Evolutionary conservation across 768 basidiomycete genomes (phyloP).

Genomic region (Artomyces pyxidatus): DNA sequence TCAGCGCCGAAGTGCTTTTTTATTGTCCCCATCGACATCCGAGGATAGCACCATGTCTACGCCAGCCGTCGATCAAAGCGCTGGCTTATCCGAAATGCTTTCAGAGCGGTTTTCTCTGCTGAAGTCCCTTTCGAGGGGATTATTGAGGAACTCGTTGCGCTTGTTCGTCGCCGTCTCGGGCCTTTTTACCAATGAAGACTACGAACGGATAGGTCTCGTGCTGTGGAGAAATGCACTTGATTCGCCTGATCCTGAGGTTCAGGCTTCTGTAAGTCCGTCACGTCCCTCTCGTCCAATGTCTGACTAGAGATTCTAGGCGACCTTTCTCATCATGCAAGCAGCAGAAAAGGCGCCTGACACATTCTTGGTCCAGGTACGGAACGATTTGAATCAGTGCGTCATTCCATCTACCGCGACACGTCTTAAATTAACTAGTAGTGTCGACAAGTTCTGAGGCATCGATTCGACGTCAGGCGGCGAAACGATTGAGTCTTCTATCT

Average conservation of each 20-base stretch:
- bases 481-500: constrained; percentile 45
- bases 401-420: neutral
- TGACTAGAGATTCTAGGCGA: neutral
- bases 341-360: constrained; percentile 3
- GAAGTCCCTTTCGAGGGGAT: constrained; percentile 10
- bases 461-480: constrained; percentile 44
- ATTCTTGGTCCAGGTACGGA: neutral
- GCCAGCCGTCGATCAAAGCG: constrained; percentile 11
- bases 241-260: constrained; percentile 27
- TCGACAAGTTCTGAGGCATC: constrained; percentile 36
- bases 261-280: constrained; percentile 41
- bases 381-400: constrained; percentile 11
- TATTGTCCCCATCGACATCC: neutral
- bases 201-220: constrained; percentile 40
- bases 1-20: constrained; percentile 5
- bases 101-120: constrained; percentile 9
- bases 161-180: constrained; percentile 58
- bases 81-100: constrained; percentile 6
- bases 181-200: constrained; percentile 41
- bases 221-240: constrained; percentile 51
- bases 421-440: neutral
- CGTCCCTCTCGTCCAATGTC: constrained; percentile 4
- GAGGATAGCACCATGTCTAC: neutral
- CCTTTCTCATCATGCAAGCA: constrained; percentile 25
- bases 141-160: constrained; percentile 34